Conservation (phyloP, 805 yeast genomes). For the Dipodascus geniculatus region DNA sequence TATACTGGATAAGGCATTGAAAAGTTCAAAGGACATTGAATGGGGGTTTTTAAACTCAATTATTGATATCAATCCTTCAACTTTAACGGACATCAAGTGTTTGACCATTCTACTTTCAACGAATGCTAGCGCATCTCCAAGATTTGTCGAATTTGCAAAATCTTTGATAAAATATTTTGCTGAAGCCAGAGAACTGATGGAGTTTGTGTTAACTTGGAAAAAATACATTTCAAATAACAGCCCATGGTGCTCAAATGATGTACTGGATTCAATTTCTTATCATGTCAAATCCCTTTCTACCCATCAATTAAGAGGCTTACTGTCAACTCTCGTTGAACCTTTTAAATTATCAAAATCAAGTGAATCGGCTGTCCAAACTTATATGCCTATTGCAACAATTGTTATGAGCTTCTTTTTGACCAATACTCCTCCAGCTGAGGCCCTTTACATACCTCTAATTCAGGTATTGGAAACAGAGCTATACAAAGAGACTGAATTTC, state of each 20-base stretch:
- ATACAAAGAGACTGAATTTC: background rate
- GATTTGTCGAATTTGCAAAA: background rate
- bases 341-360: background rate
- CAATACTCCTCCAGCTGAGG: background rate
- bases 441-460: background rate
- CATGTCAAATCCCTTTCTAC: conserved; percentile 7
- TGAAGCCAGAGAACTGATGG: conserved; percentile 1
- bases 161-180: conserved; percentile 2
- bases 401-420: conserved; percentile 4
- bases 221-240: background rate
- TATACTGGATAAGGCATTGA: background rate
- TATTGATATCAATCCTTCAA: conserved; percentile 5
- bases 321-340: background rate
- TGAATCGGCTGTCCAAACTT: background rate
- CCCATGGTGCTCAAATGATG: conserved; percentile 2
- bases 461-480: background rate
- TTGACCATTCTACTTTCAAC: conserved; percentile 2
- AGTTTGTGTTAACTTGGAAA: conserved; percentile 5
- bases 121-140: background rate
- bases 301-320: conserved; percentile 5
- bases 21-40: conserved; percentile 3
- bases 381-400: conserved; percentile 1
- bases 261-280: conserved; percentile 4
- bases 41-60: background rate
- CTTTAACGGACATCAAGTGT: background rate